phyloP scores from a whole-genome alignment of 768 basidiomycete genomes.

The Xerocomellus amylosporus region DNA sequence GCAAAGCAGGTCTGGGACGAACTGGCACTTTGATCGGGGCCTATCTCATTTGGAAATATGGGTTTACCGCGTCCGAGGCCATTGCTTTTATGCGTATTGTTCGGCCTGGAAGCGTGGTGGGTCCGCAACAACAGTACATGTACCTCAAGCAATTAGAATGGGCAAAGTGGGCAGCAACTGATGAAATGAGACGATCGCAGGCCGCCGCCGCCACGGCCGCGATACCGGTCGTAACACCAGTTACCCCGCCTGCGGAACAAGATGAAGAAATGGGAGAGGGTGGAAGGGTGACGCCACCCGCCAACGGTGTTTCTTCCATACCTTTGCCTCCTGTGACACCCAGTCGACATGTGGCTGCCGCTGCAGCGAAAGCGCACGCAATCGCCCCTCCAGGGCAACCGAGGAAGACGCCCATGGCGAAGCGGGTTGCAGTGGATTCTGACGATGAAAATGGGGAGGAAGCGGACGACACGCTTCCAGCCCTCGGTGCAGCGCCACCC shows the following conservation, averaged over 20 bases:
- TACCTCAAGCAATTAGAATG: conserved; percentile 93
- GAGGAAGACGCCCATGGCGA: conserved; percentile 81
- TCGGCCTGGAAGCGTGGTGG: conserved; percentile 90
- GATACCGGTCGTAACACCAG: conserved; percentile 61
- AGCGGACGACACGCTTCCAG: conserved; percentile 61
- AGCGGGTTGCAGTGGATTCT: conserved; percentile 65
- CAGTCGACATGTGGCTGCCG: conserved; percentile 68
- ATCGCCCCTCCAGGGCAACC: conserved; percentile 82
- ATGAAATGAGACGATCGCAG: conserved; percentile 59
- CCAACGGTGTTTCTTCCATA: conserved; percentile 17
- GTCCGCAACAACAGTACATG: conserved; percentile 92
- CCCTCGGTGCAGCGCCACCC: conserved; percentile 51
- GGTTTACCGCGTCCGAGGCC: conserved; percentile 92
- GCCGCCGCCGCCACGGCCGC: conserved; percentile 40
- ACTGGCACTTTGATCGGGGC: conserved; percentile 97
- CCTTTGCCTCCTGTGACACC: conserved; percentile 76
- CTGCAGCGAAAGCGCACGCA: conserved; percentile 64
- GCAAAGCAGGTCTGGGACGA: conserved; percentile 94
- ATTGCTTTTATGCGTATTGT: conserved; percentile 99
- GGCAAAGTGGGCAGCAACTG: conserved; percentile 88
- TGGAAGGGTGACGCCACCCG: conserved; percentile 37
- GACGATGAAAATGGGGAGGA: conserved; percentile 61
- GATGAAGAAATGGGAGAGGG: conserved; percentile 59
- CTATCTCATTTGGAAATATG: conserved; percentile 98
- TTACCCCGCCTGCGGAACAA: conserved; percentile 75